phyloP scores from a whole-genome alignment of 495 filamentous ascomycete genomes.

The Neurospora tetrasperma region DNA sequence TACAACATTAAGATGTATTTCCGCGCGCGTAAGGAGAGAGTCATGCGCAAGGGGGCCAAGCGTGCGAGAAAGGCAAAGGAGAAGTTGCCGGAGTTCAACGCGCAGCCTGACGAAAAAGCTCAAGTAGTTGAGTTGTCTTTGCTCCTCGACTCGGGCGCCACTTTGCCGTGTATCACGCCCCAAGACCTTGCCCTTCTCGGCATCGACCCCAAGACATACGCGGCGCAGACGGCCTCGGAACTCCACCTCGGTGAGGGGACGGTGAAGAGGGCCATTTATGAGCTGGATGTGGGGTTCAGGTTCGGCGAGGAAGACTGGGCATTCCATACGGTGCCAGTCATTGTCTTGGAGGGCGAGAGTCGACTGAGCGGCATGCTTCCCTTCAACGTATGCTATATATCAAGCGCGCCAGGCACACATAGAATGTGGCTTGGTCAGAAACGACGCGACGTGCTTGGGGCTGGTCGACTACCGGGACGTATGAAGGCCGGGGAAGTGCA shows the following conservation, averaged over 20 bases:
- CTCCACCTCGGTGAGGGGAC: constrained; percentile 11
- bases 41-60: background rate
- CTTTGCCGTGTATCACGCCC: constrained; percentile 26
- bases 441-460: constrained; percentile 35
- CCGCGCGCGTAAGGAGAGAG: constrained; percentile 10
- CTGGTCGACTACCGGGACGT: constrained; percentile 30
- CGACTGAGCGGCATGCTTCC: constrained; percentile 36
- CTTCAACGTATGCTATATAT: constrained; percentile 31
- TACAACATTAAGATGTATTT: constrained; percentile 20
- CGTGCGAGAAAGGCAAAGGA: background rate
- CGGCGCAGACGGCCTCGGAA: constrained; percentile 23
- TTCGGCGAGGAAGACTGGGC: constrained; percentile 7
- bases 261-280: constrained; percentile 21
- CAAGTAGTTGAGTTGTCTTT: constrained; percentile 13
- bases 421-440: constrained; percentile 32
- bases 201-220: constrained; percentile 25
- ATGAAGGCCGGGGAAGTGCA: background rate
- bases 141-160: constrained; percentile 38
- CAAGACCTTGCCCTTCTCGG: constrained; percentile 25
- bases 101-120: background rate
- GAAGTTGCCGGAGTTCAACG: background rate
- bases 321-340: constrained; percentile 17
- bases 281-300: constrained; percentile 29
- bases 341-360: constrained; percentile 11
- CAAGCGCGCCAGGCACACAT: constrained; percentile 27